These are phyloP conservation scores for Gracilariopsis chorda DNA, from an alignment of 23 red algal genomes.

Conservation along the genomic window DNA sequence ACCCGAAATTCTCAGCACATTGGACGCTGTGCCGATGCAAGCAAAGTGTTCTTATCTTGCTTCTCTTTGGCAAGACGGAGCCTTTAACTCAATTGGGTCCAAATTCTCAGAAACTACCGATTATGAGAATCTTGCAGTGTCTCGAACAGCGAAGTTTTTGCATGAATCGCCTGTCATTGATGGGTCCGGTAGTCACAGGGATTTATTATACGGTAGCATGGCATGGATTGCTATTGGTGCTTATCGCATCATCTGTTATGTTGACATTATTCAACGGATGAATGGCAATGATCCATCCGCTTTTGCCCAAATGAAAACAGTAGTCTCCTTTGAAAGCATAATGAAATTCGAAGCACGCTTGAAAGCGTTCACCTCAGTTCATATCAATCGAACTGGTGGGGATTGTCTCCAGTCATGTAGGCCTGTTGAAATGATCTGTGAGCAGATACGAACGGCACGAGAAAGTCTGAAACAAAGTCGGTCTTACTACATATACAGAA, in stretches of 20 bases:
- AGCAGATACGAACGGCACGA: neutral
- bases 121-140: no score
- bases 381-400: neutral
- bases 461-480: neutral
- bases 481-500: neutral
- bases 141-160: no score
- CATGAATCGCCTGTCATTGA: no score
- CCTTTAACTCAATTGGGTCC: no score
- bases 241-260: neutral
- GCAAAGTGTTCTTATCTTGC: no score
- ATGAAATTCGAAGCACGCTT: neutral
- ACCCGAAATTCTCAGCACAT: no score
- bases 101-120: no score
- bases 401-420: neutral
- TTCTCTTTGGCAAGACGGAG: no score
- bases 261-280: neutral
- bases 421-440: neutral
- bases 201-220: neutral
- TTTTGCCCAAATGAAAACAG: neutral
- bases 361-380: neutral
- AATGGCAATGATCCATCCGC: conserved; percentile 18
- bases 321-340: neutral
- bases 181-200: no score
- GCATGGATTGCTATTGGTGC: conserved; percentile 36
- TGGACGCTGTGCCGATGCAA: no score